Evolutionary conservation across 495 filamentous ascomycete genomes (phyloP).

Genomic region (Daldinia decipiens): DNA sequence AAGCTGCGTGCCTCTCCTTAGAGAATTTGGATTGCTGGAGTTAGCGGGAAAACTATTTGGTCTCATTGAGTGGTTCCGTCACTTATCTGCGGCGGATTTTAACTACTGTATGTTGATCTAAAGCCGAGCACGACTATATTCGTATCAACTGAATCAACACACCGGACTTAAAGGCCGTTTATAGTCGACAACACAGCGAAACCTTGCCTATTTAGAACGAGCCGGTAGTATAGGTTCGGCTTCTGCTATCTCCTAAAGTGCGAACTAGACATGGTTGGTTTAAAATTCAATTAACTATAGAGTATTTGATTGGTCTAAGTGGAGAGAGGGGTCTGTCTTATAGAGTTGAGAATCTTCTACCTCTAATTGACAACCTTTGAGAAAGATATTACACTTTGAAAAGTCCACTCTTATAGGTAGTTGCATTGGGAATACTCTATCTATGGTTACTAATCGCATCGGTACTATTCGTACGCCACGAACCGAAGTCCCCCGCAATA

Average conservation of each 20-base stretch:
- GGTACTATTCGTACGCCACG: background rate
- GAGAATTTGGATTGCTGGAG: background rate
- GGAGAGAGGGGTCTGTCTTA: background rate
- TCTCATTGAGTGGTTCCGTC: background rate
- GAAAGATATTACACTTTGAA: too few species aligned
- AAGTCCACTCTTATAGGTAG: too few species aligned
- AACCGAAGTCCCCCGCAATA: background rate
- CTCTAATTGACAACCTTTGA: too few species aligned
- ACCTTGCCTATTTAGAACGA: background rate
- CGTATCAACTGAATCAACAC: background rate
- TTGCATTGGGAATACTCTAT: too few species aligned
- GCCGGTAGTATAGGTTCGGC: background rate
- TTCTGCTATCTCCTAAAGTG: background rate
- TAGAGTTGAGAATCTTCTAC: background rate
- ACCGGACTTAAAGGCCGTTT: background rate
- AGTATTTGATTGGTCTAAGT: background rate
- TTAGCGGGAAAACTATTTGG: background rate
- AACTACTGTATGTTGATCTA: background rate
- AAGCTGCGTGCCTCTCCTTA: background rate
- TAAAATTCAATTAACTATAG: background rate
- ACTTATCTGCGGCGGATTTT: slow-evolving; percentile 8
- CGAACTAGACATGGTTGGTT: background rate
- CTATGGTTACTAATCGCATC: background rate
- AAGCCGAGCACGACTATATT: background rate
- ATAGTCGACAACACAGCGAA: background rate